Conservation (phyloP, 805 yeast species). For the Yamadazyma laniorum region DNA sequence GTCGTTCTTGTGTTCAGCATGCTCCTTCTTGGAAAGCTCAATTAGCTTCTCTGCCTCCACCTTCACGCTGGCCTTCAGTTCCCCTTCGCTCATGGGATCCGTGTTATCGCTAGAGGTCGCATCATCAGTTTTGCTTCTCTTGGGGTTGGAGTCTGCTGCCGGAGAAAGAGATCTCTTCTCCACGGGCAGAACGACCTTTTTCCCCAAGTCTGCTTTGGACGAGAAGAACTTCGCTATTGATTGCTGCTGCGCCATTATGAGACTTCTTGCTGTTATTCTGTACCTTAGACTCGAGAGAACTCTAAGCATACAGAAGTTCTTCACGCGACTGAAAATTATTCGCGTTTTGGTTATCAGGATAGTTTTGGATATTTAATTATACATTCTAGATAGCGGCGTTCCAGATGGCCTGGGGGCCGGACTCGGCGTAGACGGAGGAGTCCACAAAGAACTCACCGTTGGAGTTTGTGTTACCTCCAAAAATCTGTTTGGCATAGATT, state of each 20-base stretch:
- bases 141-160: constrained; percentile 3
- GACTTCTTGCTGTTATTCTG: not conserved
- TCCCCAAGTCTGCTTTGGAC: constrained; percentile 10
- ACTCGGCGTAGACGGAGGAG: constrained; percentile 67
- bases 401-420: constrained; percentile 86
- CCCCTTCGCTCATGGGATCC: not conserved
- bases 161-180: not conserved
- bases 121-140: not conserved
- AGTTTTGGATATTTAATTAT: too few species aligned
- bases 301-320: constrained; percentile 5
- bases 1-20: constrained; percentile 11
- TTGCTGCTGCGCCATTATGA: constrained; percentile 31
- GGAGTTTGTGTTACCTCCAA: constrained; percentile 55
- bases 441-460: constrained; percentile 63
- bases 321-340: not conserved
- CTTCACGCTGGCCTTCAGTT: not conserved
- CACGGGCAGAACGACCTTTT: too few species aligned
- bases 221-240: constrained; percentile 32
- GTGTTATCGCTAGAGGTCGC: not conserved
- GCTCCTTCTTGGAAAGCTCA: constrained; percentile 12
- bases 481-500: constrained; percentile 82
- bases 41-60: constrained; percentile 10
- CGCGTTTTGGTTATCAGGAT: too few species aligned
- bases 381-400: constrained; percentile 32
- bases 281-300: not conserved